Evolutionary conservation across 768 basidiomycete genomes (phyloP).

Genomic region (Polyporus arcularius): DNA sequence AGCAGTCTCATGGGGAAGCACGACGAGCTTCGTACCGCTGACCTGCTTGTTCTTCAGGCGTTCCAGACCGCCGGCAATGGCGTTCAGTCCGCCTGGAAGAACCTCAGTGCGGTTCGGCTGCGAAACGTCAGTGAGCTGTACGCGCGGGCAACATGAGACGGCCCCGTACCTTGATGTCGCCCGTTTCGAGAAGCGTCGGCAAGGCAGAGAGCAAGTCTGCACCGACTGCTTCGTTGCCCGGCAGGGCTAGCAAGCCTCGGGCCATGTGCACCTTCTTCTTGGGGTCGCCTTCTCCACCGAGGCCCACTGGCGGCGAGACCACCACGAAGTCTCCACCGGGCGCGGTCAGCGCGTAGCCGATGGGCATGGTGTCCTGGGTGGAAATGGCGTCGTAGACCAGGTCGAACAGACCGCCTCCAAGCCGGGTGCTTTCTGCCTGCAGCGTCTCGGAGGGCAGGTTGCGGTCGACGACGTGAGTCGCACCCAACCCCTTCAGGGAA

Average conservation of each 20-base stretch:
- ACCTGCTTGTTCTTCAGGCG: constrained; percentile 21
- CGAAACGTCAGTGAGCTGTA: background rate
- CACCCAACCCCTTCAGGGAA: constrained; percentile 26
- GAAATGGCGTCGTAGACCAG: constrained; percentile 28
- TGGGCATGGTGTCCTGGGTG: constrained; percentile 18
- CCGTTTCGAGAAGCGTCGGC: constrained; percentile 16
- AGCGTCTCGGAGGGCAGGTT: constrained; percentile 1
- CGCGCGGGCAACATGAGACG: background rate
- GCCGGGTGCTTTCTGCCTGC: background rate
- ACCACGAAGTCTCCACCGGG: constrained; percentile 18
- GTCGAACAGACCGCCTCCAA: constrained; percentile 11
- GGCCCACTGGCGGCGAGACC: constrained; percentile 1
- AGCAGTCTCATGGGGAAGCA: constrained; percentile 24
- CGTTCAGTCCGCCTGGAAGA: constrained; percentile 25
- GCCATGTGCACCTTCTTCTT: constrained; percentile 16
- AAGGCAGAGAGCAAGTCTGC: constrained; percentile 10
- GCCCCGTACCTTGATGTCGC: constrained; percentile 21
- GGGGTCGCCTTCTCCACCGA: background rate
- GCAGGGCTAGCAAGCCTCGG: background rate
- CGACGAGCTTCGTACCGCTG: constrained; percentile 29
- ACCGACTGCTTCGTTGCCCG: constrained; percentile 4
- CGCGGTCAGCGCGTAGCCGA: constrained; percentile 18
- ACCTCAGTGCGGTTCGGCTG: constrained; percentile 30
- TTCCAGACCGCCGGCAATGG: constrained; percentile 24
- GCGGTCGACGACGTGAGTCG: constrained; percentile 30